phyloP scores from a whole-genome alignment of 2,329 filamentous ascomycete genomes.

The Verticillium klebahnii region DNA sequence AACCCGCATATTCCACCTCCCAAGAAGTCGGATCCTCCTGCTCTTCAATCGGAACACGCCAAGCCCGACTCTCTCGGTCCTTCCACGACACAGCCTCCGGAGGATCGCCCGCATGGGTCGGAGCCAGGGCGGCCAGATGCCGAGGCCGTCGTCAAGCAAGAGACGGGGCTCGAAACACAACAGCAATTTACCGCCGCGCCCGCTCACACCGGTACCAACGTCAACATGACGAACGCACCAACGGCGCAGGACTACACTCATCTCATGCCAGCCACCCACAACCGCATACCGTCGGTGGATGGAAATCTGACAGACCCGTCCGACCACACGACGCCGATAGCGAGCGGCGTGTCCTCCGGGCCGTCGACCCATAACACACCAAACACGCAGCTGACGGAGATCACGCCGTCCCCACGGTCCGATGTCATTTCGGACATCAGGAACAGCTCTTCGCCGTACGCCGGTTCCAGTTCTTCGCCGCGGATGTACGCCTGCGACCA shows the following conservation, averaged over 20 bases:
- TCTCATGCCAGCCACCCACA: slow-evolving; percentile 7
- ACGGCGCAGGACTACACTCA: slow-evolving; percentile 4
- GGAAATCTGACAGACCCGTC: slow-evolving; percentile 24
- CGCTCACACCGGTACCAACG: neutral
- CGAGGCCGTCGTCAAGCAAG: neutral
- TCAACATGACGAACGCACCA: slow-evolving; percentile 4
- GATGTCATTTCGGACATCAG: slow-evolving; percentile 29
- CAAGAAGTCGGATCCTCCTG: slow-evolving; percentile 29
- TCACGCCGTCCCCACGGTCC: slow-evolving; percentile 36
- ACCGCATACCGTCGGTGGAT: slow-evolving; percentile 11
- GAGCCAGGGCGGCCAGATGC: neutral
- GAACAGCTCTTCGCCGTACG: slow-evolving; percentile 29
- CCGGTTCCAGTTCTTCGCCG: slow-evolving; percentile 15
- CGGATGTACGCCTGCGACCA: slow-evolving; percentile 33
- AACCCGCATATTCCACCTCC: slow-evolving; percentile 19
- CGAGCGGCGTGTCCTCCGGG: slow-evolving; percentile 32
- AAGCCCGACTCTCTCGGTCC: neutral
- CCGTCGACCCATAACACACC: slow-evolving; percentile 40
- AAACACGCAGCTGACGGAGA: slow-evolving; percentile 36
- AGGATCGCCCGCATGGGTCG: neutral
- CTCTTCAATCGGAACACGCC: neutral
- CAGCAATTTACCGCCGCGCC: neutral
- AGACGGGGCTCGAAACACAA: neutral
- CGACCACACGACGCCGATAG: slow-evolving; percentile 37
- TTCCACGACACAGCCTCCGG: neutral